These are phyloP conservation scores for Fonsecaea pedrosoi DNA, from an alignment of 2,329 filamentous ascomycete genomes.

Conservation along the genomic window DNA sequence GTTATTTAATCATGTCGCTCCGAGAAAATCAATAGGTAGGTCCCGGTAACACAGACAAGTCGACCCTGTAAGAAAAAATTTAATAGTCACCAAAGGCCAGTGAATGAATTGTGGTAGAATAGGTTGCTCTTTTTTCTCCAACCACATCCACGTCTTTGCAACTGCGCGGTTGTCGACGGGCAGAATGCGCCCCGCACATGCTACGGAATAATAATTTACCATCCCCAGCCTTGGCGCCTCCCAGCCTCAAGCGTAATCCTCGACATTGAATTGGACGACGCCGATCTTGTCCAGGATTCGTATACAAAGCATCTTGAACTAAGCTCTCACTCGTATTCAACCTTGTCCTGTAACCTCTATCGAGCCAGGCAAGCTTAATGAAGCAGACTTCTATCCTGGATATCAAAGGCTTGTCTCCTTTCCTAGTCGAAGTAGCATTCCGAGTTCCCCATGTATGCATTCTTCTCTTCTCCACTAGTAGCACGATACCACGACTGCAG, in stretches of 20 bases:
- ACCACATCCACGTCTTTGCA: no score
- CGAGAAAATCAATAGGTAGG: background rate
- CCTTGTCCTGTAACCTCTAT: background rate
- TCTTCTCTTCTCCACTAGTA: background rate
- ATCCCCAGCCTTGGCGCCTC: background rate
- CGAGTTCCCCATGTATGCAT: background rate
- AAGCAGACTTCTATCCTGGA: background rate
- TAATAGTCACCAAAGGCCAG: background rate
- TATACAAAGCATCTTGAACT: constrained; percentile 4
- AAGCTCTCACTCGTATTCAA: constrained; percentile 12
- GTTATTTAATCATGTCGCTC: background rate
- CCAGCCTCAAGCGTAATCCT: background rate
- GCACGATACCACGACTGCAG: background rate
- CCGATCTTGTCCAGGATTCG: constrained; percentile 4
- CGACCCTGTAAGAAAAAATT: background rate
- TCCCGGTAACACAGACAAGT: background rate
- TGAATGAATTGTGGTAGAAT: background rate
- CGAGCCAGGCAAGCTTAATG: background rate
- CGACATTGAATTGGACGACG: background rate
- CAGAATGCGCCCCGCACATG: background rate
- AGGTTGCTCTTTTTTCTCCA: no score
- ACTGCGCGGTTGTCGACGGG: background rate
- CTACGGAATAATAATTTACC: background rate
- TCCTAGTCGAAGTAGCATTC: background rate
- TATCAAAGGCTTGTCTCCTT: background rate